phyloP scores from a whole-genome alignment of 768 basidiomycete genomes.

The Harrya chromipes region DNA sequence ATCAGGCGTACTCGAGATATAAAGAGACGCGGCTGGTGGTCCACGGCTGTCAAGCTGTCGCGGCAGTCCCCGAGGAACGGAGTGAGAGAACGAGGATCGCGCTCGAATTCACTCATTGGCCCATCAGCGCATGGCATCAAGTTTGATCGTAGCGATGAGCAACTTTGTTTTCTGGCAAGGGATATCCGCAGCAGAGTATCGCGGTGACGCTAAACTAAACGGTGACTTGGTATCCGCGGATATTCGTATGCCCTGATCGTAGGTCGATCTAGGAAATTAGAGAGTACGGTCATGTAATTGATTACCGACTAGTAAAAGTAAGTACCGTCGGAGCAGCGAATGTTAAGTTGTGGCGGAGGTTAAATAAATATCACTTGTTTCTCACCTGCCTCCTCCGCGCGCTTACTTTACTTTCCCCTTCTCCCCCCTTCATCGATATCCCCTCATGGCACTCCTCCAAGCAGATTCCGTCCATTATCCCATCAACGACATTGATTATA shows the following conservation, averaged over 20 bases:
- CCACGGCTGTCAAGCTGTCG: too few species aligned
- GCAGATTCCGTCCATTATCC: constrained; percentile 18
- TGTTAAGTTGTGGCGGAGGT: constrained; percentile 27
- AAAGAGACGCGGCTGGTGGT: too few species aligned
- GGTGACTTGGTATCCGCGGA: too few species aligned
- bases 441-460: constrained; percentile 29
- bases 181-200: too few species aligned
- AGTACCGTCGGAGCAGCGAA: neutral
- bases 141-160: constrained; percentile 16
- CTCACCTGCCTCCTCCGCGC: constrained; percentile 30
- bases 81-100: too few species aligned
- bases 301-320: too few species aligned
- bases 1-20: too few species aligned
- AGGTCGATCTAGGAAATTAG: neutral
- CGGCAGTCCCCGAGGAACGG: too few species aligned
- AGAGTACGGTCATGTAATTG: too few species aligned
- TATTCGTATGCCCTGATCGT: constrained; percentile 1
- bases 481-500: constrained; percentile 21
- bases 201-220: too few species aligned
- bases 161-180: too few species aligned
- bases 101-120: too few species aligned
- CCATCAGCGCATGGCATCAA: neutral
- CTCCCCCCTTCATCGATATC: constrained; percentile 6
- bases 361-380: constrained; percentile 17
- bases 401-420: constrained; percentile 8